Evolutionary conservation across 495 filamentous ascomycete species (phyloP).

Genomic region (Penicillium diatomitis): DNA sequence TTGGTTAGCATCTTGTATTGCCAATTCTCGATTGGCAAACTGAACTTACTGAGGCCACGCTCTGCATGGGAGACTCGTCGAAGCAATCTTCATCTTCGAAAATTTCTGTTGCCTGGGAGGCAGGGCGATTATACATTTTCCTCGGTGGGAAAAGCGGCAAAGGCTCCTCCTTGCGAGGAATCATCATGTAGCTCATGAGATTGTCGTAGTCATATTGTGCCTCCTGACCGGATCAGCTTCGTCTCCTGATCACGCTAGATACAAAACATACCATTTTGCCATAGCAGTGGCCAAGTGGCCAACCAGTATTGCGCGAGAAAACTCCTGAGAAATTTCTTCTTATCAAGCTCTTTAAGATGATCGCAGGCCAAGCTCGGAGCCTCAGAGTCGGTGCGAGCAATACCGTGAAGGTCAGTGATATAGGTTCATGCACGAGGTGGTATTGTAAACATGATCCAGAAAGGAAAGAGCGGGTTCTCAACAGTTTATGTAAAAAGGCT

Average conservation of each 20-base stretch:
- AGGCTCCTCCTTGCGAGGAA: slow-evolving; percentile 2
- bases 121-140: not conserved
- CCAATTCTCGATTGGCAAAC: too few relatives aligned
- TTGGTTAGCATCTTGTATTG: too few relatives aligned
- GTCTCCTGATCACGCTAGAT: too few relatives aligned
- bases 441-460: not conserved
- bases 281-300: not conserved
- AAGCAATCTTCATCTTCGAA: slow-evolving; percentile 52
- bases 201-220: not conserved
- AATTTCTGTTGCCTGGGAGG: slow-evolving; percentile 59
- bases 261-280: slow-evolving; percentile 6
- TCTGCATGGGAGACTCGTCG: slow-evolving; percentile 7
- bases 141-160: slow-evolving; percentile 2
- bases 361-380: too few relatives aligned
- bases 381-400: not conserved
- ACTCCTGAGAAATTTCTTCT: too few relatives aligned
- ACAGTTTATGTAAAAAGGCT: slow-evolving; percentile 7
- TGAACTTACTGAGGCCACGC: slow-evolving; percentile 10
- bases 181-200: not conserved
- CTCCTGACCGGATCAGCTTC: not conserved
- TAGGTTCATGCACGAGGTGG: not conserved
- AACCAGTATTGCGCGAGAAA: not conserved
- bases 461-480: slow-evolving; percentile 1
- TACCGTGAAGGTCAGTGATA: too few relatives aligned
- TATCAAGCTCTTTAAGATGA: too few relatives aligned